Evolutionary conservation across 331 rosid genomes (phyloP).

Genomic region (Phaseolus coccineus): DNA sequence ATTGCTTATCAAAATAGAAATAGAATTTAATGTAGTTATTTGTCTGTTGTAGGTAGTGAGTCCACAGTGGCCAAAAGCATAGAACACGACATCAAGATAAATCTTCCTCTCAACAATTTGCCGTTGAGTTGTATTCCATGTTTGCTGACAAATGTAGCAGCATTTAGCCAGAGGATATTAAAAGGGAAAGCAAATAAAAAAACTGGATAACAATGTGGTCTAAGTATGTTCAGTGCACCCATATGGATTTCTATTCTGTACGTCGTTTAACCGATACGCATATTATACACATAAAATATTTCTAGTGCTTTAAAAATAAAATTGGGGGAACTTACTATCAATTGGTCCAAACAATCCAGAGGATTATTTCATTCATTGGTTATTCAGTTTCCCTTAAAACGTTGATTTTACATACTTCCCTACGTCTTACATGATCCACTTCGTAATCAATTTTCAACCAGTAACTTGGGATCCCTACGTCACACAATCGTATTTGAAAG

Average conservation of each 20-base stretch:
- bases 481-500: neutral
- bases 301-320: neutral
- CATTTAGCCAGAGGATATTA: neutral
- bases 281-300: neutral
- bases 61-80: slow-evolving; percentile 96
- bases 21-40: neutral
- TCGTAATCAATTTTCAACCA: slow-evolving; percentile 3
- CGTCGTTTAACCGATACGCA: neutral
- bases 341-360: neutral
- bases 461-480: neutral
- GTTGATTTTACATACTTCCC: neutral
- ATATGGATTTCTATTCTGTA: neutral
- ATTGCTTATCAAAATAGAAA: neutral
- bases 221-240: neutral
- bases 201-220: neutral
- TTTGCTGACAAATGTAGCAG: slow-evolving; percentile 2
- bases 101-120: slow-evolving; percentile 2
- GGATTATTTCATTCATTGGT: neutral
- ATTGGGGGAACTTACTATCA: neutral
- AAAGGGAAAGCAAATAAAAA: slow-evolving; percentile 2
- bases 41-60: slow-evolving; percentile 83
- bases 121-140: neutral
- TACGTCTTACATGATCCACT: neutral
- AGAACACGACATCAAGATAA: slow-evolving; percentile 28
- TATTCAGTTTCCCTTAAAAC: neutral